These are phyloP conservation scores for Laburnicola sp. DNA, from an alignment of 2,329 filamentous ascomycete species.

Conservation along the genomic window DNA sequence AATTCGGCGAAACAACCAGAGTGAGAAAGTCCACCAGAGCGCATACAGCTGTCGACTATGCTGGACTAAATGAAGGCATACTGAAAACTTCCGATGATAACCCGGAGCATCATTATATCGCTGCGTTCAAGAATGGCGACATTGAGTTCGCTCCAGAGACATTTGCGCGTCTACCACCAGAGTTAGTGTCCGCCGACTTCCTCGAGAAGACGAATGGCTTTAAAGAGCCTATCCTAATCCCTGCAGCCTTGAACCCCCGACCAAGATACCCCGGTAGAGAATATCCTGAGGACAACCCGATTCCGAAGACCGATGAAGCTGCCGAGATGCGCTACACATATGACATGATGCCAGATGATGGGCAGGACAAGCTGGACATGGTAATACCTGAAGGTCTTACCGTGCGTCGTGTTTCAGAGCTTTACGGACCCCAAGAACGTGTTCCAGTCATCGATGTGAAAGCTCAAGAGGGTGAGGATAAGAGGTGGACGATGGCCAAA, in stretches of 20 bases:
- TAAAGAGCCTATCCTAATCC: constrained; percentile 68
- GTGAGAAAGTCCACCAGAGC: constrained; percentile 68
- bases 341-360: constrained; percentile 58
- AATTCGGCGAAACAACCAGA: constrained; percentile 66
- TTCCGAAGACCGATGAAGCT: constrained; percentile 3
- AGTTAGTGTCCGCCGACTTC: constrained; percentile 64
- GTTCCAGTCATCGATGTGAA: constrained; percentile 72
- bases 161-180: constrained; percentile 66
- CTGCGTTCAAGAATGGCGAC: constrained; percentile 66
- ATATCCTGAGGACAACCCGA: constrained; percentile 1
- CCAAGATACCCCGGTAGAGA: constrained; percentile 42
- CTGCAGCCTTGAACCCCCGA: constrained; percentile 62
- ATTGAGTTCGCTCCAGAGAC: constrained; percentile 63
- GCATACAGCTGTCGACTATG: constrained; percentile 69
- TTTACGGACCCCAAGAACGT: constrained; percentile 64
- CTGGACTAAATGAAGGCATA: constrained; percentile 67
- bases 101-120: constrained; percentile 68
- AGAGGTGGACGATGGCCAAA: constrained; percentile 65
- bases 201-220: constrained; percentile 66
- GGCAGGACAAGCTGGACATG: constrained; percentile 69
- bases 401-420: constrained; percentile 64
- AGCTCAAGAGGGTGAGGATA: constrained; percentile 66
- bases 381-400: constrained; percentile 67
- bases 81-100: constrained; percentile 67
- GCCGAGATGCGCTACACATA: constrained; percentile 49